Evolutionary conservation across 441 rosid species (phyloP), one percentile per base, ranked within the genome.

Genomic region (Pelargonium cotyledonis): DNA sequence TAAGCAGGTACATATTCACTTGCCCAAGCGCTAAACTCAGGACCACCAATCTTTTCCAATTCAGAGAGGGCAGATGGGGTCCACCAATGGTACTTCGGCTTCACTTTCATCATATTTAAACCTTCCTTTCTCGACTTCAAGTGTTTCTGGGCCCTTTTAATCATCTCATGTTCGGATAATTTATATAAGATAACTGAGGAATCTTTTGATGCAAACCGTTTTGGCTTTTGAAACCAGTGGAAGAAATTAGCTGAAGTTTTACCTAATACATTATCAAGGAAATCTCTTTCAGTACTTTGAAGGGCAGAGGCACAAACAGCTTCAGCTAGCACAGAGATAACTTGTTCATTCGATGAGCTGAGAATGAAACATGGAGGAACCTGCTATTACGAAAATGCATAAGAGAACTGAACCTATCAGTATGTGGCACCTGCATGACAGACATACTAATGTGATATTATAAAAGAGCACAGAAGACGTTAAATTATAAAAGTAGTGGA

Each of bases 1-100:
- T 85, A 93, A n/a, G 89, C 86, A 10, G 93, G 96, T 44, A 88
- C 66, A 75, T 81, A 80, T 80, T 88, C 97, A 63, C 82, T 82
- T 63, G 84, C 80, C 98, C 96, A 93, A 29, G 79, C 80, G 81
- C 88, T 70, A 78, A 91, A 91, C 65, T 85, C 89, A 66, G 80
- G 68, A 19, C 95, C 98, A 65, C 96, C 96, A 49, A 85, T 79
- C 66, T 79, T 84, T 71, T 89, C 89, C 83, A 91, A 72, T 80
- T 85, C 76, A 31, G 88, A 77, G 23, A 61, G 75, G 4, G 78
- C 70, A 60, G 83, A 76, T 26, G 68, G 75, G 0, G 76, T 74
- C 97, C 97, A 93, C 91, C 91, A 85, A 70, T 65, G 68, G 73
- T 80, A 51, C 74, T 76, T 81, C 18, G 46, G 66, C 75, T 73